Conservation (phyloP, 192 early-diverging fungal species). For the Phycomyces blakesleeanus region DNA sequence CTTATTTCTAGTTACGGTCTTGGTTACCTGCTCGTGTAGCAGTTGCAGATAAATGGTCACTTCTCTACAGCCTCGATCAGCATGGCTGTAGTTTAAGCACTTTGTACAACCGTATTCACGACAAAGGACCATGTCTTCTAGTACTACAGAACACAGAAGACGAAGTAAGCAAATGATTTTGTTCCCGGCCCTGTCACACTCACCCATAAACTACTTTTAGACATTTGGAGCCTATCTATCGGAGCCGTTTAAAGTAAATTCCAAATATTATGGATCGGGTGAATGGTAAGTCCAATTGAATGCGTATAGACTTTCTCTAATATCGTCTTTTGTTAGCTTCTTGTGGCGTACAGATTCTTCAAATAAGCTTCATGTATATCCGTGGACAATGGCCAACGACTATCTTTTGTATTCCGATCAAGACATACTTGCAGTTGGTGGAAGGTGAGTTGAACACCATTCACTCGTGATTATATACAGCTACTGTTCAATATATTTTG, state of each 20-base stretch:
- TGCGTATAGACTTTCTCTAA: background rate
- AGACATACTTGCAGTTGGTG: constrained; percentile 72
- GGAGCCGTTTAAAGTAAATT: constrained; percentile 54
- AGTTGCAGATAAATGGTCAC: constrained; percentile 69
- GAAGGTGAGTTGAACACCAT: constrained; percentile 38
- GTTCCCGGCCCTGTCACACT: background rate
- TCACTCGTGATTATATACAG: too few species aligned
- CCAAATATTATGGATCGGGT: constrained; percentile 72
- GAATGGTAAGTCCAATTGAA: constrained; percentile 54
- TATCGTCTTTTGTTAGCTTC: constrained; percentile 47
- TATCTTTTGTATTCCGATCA: constrained; percentile 70
- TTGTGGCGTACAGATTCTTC: constrained; percentile 51
- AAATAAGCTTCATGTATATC: constrained; percentile 45
- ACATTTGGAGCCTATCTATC: constrained; percentile 76
- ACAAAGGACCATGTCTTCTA: constrained; percentile 62
- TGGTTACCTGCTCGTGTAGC: constrained; percentile 70
- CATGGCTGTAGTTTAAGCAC: constrained; percentile 89
- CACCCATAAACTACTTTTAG: constrained; percentile 26
- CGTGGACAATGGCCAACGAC: constrained; percentile 71
- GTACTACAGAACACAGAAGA: constrained; percentile 61
- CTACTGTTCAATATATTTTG: too few species aligned
- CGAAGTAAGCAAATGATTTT: constrained; percentile 32
- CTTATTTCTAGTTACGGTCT: constrained; percentile 13
- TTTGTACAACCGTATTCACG: constrained; percentile 57
- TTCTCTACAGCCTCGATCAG: constrained; percentile 88